Conservation (phyloP, 2,329 filamentous ascomycete species). For the Penicillium sp. region DNA sequence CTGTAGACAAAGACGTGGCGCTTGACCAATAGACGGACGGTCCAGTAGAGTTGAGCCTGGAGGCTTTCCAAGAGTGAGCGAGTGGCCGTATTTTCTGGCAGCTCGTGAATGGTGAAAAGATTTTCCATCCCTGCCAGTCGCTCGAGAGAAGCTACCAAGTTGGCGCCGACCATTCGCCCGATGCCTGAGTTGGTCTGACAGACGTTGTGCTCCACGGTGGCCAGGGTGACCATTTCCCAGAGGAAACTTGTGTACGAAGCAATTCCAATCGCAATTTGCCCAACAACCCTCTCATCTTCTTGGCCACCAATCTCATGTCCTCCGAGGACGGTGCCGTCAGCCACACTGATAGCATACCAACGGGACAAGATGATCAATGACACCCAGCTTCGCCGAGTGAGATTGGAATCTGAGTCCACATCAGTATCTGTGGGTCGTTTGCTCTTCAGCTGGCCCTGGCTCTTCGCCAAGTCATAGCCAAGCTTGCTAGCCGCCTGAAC, state of each 20-base stretch:
- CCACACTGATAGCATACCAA: slow-evolving; percentile 41
- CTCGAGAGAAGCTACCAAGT: slow-evolving; percentile 35
- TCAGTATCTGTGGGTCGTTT: slow-evolving; percentile 33
- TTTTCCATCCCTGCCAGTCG: slow-evolving; percentile 36
- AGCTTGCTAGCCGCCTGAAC: slow-evolving; percentile 38
- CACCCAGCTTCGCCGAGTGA: slow-evolving; percentile 39
- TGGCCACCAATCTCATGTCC: slow-evolving; percentile 36
- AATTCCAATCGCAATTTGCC: slow-evolving; percentile 34
- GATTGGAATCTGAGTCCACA: slow-evolving; percentile 38
- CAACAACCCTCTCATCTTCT: slow-evolving; percentile 37
- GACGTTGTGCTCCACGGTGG: slow-evolving; percentile 30
- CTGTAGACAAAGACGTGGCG: slow-evolving; percentile 41
- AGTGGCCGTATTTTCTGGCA: slow-evolving; percentile 22
- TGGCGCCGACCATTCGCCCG: slow-evolving; percentile 34
- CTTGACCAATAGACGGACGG: slow-evolving; percentile 38
- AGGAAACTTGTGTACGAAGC: slow-evolving; percentile 37
- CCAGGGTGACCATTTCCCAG: slow-evolving; percentile 33
- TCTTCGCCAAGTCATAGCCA: slow-evolving; percentile 37
- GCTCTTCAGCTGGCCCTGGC: slow-evolving; percentile 35
- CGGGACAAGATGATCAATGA: slow-evolving; percentile 37
- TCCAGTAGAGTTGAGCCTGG: slow-evolving; percentile 41
- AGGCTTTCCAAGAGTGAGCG: slow-evolving; percentile 33
- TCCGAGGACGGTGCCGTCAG: slow-evolving; percentile 36
- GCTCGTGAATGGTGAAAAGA: slow-evolving; percentile 26
- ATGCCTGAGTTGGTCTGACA: slow-evolving; percentile 35